These are phyloP conservation scores for Aschersonia sp. DNA, from an alignment of 2,329 filamentous ascomycete species.

Conservation along the genomic window DNA sequence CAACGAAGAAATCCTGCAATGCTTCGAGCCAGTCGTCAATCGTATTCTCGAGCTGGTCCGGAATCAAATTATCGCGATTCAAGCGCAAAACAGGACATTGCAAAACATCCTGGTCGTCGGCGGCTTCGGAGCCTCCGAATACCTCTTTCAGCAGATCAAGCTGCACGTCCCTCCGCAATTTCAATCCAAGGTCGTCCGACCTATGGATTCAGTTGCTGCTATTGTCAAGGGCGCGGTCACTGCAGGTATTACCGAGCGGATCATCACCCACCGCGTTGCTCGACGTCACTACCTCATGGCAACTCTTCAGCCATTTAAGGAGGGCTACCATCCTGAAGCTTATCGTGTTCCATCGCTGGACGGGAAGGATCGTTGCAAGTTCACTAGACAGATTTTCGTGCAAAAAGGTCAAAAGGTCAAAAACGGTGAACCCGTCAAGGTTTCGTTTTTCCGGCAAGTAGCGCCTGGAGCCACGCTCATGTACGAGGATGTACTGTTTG, in stretches of 20 bases:
- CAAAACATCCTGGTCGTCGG: conserved; percentile 96
- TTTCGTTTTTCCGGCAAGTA: conserved; percentile 96
- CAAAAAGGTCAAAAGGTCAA: conserved; percentile 98
- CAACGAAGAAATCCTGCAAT: conserved; percentile 97
- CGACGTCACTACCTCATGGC: conserved; percentile 98
- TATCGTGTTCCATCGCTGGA: conserved; percentile 95
- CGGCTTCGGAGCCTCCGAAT: conserved; percentile 96
- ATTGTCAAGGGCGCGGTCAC: conserved; percentile 98
- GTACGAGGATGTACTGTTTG: conserved; percentile 98
- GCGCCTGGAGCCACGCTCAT: conserved; percentile 93
- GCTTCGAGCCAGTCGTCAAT: conserved; percentile 97
- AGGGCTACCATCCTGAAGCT: conserved; percentile 94
- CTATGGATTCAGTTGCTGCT: conserved; percentile 96
- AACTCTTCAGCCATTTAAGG: conserved; percentile 95
- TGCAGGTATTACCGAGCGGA: conserved; percentile 90
- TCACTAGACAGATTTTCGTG: conserved; percentile 94
- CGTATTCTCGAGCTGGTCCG: conserved; percentile 88
- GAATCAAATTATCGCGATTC: conserved; percentile 98
- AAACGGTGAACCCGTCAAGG: conserved; percentile 97
- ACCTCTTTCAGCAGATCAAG: conserved; percentile 98
- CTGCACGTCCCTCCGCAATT: conserved; percentile 96
- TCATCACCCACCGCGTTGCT: conserved; percentile 92
- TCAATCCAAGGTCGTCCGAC: conserved; percentile 93
- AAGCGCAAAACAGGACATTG: conserved; percentile 84
- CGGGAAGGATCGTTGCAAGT: conserved; percentile 96